A percentile compares a stretch with the other conserved stretches of the same genome.
phyloP scores from a whole-genome alignment of 805 yeast species.

The Saitoella complicata region DNA sequence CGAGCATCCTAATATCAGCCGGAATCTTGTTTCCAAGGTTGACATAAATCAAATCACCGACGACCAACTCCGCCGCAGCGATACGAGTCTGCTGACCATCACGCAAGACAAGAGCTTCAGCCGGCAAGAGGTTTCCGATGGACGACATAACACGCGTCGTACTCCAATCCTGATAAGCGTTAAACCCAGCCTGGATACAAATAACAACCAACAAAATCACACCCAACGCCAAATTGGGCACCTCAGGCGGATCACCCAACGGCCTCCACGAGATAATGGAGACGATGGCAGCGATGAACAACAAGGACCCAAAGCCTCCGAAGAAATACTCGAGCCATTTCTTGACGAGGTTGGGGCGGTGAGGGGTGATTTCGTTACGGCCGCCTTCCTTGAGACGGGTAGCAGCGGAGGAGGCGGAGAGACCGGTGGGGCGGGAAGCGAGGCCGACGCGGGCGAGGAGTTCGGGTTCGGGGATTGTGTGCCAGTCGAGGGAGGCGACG shows the following conservation, averaged over 20 bases:
- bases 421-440: too few species aligned
- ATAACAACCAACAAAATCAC: conserved; percentile 27
- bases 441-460: too few species aligned
- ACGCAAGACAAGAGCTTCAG: conserved; percentile 32
- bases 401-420: too few species aligned
- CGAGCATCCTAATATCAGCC: conserved; percentile 27
- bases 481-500: too few species aligned
- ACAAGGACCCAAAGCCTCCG: conserved; percentile 33
- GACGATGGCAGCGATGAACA: conserved; percentile 28
- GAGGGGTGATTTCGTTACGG: conserved; percentile 17
- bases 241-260: conserved; percentile 31
- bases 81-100: conserved; percentile 27
- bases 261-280: conserved; percentile 33
- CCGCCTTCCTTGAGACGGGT: conserved; percentile 1
- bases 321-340: conserved; percentile 27
- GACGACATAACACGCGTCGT: conserved; percentile 34
- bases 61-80: conserved; percentile 26
- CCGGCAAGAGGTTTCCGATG: conserved; percentile 20
- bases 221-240: conserved; percentile 25
- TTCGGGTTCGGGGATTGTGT: too few species aligned
- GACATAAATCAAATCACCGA: conserved; percentile 29
- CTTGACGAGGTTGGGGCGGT: conserved; percentile 23
- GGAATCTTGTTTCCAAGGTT: conserved; percentile 30
- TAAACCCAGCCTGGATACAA: conserved; percentile 28
- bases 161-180: conserved; percentile 33